Percentiles rank a stretch among this genome's conserved stretches.
Evolutionary conservation across 2,329 filamentous ascomycete species (phyloP).

Genomic region (Chaetomium sp.): DNA sequence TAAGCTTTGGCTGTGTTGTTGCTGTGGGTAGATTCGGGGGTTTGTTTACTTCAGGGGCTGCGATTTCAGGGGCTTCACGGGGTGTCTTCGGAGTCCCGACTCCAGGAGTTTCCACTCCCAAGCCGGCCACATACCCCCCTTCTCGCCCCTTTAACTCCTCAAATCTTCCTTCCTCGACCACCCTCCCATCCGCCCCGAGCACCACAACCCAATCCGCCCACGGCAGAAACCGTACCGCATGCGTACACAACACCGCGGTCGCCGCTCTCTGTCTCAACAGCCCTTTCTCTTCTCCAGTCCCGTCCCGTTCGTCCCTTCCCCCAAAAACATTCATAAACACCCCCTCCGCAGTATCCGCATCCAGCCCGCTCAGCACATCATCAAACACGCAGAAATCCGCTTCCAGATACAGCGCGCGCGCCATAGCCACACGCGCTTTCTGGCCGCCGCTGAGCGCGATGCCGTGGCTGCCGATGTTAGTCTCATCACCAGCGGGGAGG

Average conservation of each 20-base stretch:
- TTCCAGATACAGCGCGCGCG: slow-evolving; percentile 24
- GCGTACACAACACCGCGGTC: slow-evolving; percentile 33
- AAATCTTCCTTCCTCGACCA: slow-evolving; percentile 41
- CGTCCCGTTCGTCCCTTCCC: not conserved
- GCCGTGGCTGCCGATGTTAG: slow-evolving; percentile 39
- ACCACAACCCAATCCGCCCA: slow-evolving; percentile 42
- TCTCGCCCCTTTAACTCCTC: slow-evolving; percentile 30
- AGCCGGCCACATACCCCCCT: slow-evolving; percentile 34
- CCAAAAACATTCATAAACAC: slow-evolving; percentile 37
- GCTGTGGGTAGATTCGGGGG: no score
- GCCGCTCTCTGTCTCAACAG: slow-evolving; percentile 24
- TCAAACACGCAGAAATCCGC: slow-evolving; percentile 21
- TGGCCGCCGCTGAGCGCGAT: slow-evolving; percentile 42
- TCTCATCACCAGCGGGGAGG: slow-evolving; percentile 31
- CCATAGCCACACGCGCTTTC: slow-evolving; percentile 24
- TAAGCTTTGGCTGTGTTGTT: not conserved
- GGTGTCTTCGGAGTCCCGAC: no score
- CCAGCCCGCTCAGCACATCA: slow-evolving; percentile 23
- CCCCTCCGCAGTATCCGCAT: slow-evolving; percentile 33
- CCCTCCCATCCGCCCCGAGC: slow-evolving; percentile 33
- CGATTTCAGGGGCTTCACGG: no score
- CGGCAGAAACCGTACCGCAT: slow-evolving; percentile 34
- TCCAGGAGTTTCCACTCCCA: slow-evolving; percentile 28
- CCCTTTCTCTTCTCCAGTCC: slow-evolving; percentile 17
- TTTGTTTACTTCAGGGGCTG: no score